Conservation (phyloP, 257 asterid species). For the Nicotiana sylvestris region DNA sequence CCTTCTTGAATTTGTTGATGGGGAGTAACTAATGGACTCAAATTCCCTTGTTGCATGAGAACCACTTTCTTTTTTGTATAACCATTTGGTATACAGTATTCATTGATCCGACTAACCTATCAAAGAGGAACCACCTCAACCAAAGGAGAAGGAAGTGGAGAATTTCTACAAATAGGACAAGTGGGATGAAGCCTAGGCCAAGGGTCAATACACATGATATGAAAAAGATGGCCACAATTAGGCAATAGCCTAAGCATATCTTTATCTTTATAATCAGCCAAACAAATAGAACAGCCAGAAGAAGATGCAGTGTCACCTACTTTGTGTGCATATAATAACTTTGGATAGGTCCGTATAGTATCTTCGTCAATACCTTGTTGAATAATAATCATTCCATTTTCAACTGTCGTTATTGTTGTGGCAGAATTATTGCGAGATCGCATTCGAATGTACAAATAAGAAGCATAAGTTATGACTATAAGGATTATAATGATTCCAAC, state of each 20-base stretch:
- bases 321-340: constrained; percentile 27
- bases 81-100: too few relatives aligned
- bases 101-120: too few relatives aligned
- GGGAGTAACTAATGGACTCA: not conserved
- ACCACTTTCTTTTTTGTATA: too few relatives aligned
- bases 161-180: constrained; percentile 64
- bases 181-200: constrained; percentile 50
- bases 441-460: constrained; percentile 23
- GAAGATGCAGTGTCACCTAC: constrained; percentile 13
- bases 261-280: constrained; percentile 51
- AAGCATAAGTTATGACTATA: constrained; percentile 25
- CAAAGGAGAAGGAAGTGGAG: constrained; percentile 23
- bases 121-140: not conserved
- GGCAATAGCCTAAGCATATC: constrained; percentile 52
- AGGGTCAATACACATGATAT: constrained; percentile 51
- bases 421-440: not conserved
- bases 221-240: constrained; percentile 58
- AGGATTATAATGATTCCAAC: constrained; percentile 25
- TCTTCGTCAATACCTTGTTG: constrained; percentile 32
- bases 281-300: constrained; percentile 54
- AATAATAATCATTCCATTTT: not conserved
- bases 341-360: constrained; percentile 37
- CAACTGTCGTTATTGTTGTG: not conserved
- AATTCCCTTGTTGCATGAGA: not conserved
- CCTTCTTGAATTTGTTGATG: not conserved